phyloP scores from a whole-genome alignment of 306 rosid species.

The Quercus agrifolia region DNA sequence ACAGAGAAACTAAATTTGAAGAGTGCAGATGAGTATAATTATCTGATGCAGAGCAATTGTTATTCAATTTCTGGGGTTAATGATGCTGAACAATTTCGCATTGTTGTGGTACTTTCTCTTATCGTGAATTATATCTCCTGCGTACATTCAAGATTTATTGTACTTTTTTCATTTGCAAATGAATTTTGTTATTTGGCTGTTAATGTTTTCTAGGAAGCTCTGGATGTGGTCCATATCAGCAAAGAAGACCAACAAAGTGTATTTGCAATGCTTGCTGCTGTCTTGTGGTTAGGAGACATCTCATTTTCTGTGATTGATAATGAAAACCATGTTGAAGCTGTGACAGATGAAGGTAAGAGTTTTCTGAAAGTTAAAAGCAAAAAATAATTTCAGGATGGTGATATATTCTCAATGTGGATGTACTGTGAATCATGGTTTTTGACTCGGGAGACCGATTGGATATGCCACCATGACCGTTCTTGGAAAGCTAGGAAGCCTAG shows the following conservation, averaged over 20 bases:
- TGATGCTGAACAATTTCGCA: slow-evolving; percentile 82
- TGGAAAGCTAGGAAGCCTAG: not conserved
- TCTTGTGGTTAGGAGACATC: slow-evolving; percentile 94
- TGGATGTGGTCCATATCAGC: slow-evolving; percentile 87
- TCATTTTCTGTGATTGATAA: slow-evolving; percentile 78
- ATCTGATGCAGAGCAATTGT: slow-evolving; percentile 85
- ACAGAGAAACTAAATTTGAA: slow-evolving; percentile 78
- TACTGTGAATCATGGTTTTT: not conserved
- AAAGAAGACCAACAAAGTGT: slow-evolving; percentile 84
- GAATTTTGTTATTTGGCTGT: slow-evolving; percentile 19
- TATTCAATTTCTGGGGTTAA: slow-evolving; percentile 69
- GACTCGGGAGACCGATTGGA: not conserved
- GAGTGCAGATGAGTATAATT: slow-evolving; percentile 69
- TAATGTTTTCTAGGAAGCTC: slow-evolving; percentile 70
- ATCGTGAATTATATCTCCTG: slow-evolving; percentile 12
- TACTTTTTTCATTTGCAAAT: slow-evolving; percentile 20
- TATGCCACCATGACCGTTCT: not conserved
- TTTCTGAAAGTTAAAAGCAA: slow-evolving; percentile 5
- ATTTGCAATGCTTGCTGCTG: slow-evolving; percentile 99
- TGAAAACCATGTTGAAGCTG: slow-evolving; percentile 87
- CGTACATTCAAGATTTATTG: slow-evolving; percentile 5
- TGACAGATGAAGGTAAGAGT: slow-evolving; percentile 78
- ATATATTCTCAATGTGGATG: not conserved
- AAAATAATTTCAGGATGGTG: not conserved
- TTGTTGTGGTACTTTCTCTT: slow-evolving; percentile 61